phyloP scores from a whole-genome alignment of 805 yeast genomes.

The Saccharomycopsis fibuligera region DNA sequence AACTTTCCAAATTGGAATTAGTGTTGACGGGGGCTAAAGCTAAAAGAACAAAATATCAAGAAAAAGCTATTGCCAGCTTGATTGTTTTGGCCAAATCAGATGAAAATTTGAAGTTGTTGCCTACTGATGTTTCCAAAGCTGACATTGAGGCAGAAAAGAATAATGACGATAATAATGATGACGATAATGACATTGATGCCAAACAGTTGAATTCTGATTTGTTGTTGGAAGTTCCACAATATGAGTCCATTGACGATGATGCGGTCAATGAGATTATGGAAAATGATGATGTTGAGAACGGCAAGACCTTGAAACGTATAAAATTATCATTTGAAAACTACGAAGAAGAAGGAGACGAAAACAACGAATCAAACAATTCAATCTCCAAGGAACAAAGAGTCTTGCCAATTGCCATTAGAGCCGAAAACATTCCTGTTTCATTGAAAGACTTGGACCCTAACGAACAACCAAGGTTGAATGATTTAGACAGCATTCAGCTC shows the following conservation, averaged over 20 bases:
- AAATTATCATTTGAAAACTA: constrained; percentile 29
- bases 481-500: constrained; percentile 68
- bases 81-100: constrained; percentile 67
- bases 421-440: constrained; percentile 54
- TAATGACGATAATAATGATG: constrained; percentile 22
- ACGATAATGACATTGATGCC: constrained; percentile 32
- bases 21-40: constrained; percentile 85
- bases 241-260: constrained; percentile 51
- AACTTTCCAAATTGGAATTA: constrained; percentile 52
- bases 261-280: constrained; percentile 37
- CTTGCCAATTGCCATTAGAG: constrained; percentile 57
- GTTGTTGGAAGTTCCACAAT: constrained; percentile 67
- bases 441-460: constrained; percentile 67
- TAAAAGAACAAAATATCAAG: constrained; percentile 78
- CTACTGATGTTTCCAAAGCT: no score
- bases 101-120: constrained; percentile 22
- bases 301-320: constrained; percentile 4
- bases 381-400: constrained; percentile 33
- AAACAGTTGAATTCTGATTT: constrained; percentile 68
- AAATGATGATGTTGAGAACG: constrained; percentile 22
- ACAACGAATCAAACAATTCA: constrained; percentile 15
- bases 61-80: constrained; percentile 61
- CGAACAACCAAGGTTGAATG: constrained; percentile 65
- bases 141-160: no score
- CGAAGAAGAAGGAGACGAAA: constrained; percentile 31